Evolutionary conservation across 768 basidiomycete species (phyloP), one percentile per base, ranked within the genome.

Genomic region (Psilocybe sp.): DNA sequence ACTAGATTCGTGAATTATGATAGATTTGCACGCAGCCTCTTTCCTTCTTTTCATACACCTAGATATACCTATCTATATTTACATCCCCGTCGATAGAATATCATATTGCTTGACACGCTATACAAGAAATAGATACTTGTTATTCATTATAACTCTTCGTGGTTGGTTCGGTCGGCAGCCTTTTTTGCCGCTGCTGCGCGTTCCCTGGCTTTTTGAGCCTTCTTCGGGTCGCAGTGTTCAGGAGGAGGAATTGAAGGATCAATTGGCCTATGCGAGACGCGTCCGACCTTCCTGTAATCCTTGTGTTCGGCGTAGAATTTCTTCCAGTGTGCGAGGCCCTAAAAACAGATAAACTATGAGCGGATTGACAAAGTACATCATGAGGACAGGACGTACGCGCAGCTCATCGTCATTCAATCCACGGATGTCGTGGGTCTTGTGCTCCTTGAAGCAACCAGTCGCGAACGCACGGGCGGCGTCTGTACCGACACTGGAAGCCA

Each of bases 401-500:
- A 87, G 65, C 69, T 98, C 91, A 51, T 71, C 66, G 45, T 86
- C 82, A 33, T 74, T 76, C 57, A 98, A 68, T 13, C 88, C 96
- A 54, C 95, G 85, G 53, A 87, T 73, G 70, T 98, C 95, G 70
- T 97, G 88, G 35, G 94, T 98, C 40, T 83, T 81, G 69, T 98
- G 95, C 4, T 82, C 82, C 59, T 83, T 78, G 74, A 98, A 97
- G 65, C 95, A 98, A 9, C 94, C 94, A 2, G 95, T 98, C 40
- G 81, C 91, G 67, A 92, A 98, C 0, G 94, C 88, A 57, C 95
- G 76, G 20, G 91, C 89, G n/a, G 91, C 92, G 66, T 98, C 94
- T 46, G 78, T 68, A 11, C 95, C 94, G 55, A 91, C 85, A 69
- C 89, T 77, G 60, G 15, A 16, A 34, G 54, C 47, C 60, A 53